Evolutionary conservation across 805 yeast species (phyloP).

Genomic region (Candida succiphila): DNA sequence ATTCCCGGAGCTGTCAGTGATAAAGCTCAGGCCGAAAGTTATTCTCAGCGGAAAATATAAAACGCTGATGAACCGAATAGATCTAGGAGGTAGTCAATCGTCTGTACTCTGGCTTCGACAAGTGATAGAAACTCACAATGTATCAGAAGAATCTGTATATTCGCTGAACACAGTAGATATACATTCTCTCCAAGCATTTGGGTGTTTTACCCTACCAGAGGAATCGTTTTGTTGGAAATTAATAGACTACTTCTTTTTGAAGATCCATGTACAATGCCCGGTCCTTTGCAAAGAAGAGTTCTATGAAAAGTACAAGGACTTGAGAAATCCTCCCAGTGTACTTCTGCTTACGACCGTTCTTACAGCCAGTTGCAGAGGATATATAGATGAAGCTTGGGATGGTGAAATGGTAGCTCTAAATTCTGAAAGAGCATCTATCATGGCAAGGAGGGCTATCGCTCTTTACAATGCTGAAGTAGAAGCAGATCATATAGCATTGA

Average conservation of each 20-base stretch:
- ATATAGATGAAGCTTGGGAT: constrained; percentile 27
- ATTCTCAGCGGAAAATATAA: background rate
- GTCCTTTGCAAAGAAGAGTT: constrained; percentile 54
- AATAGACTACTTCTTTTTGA: constrained; percentile 51
- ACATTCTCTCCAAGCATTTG: constrained; percentile 51
- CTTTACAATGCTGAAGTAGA: constrained; percentile 63
- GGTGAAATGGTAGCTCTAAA: constrained; percentile 40
- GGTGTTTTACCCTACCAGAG: constrained; percentile 68
- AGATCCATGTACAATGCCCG: constrained; percentile 63
- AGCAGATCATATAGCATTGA: constrained; percentile 49
- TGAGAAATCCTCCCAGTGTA: constrained; percentile 51
- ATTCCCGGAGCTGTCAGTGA: background rate
- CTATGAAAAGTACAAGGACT: constrained; percentile 46
- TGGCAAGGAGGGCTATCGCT: constrained; percentile 43
- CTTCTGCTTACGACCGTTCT: constrained; percentile 54
- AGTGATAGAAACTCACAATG: too few species aligned
- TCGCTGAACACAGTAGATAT: constrained; percentile 30
- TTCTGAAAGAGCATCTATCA: constrained; percentile 22
- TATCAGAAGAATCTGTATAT: background rate
- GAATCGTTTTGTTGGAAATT: constrained; percentile 50
- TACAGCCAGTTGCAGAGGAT: constrained; percentile 43
- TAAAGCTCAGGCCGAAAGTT: background rate
- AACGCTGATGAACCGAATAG: background rate
- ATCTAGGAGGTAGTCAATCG: background rate
- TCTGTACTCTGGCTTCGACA: constrained; percentile 10